These are phyloP conservation scores for Didymellaceae sp. DNA, from an alignment of 2,329 filamentous ascomycete genomes.

Conservation along the genomic window DNA sequence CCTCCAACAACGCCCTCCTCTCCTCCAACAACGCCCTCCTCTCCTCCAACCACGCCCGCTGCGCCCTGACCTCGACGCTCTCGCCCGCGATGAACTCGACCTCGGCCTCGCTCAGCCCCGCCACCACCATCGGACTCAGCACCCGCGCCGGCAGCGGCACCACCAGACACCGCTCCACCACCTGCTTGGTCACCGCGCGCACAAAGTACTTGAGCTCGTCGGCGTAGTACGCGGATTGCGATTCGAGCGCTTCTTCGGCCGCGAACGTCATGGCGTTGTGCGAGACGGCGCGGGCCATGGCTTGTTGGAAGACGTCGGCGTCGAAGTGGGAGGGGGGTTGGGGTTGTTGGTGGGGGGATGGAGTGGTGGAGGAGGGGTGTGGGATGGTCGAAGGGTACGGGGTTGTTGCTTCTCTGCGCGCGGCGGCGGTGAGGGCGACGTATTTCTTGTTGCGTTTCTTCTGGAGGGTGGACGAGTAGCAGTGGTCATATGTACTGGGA, in stretches of 20 bases:
- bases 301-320: background rate
- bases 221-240: constrained; percentile 47
- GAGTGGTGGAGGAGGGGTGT: too few species aligned
- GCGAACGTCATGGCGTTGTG: constrained; percentile 46
- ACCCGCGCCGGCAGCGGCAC: constrained; percentile 35
- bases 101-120: constrained; percentile 43
- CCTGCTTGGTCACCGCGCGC: constrained; percentile 42
- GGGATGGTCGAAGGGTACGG: background rate
- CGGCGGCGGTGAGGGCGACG: background rate
- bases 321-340: too few species aligned
- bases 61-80: constrained; percentile 31
- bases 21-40: constrained; percentile 45
- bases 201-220: constrained; percentile 49
- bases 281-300: constrained; percentile 15
- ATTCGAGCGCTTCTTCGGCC: constrained; percentile 47
- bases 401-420: background rate
- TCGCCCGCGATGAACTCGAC: constrained; percentile 46
- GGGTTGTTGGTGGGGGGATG: too few species aligned
- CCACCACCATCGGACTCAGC: constrained; percentile 40
- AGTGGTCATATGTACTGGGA: constrained; percentile 62
- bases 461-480: constrained; percentile 43
- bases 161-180: constrained; percentile 50
- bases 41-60: constrained; percentile 37
- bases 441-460: constrained; percentile 23
- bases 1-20: constrained; percentile 46